phyloP scores from a whole-genome alignment of 2,329 filamentous ascomycete genomes.

The Fusarium sp. region DNA sequence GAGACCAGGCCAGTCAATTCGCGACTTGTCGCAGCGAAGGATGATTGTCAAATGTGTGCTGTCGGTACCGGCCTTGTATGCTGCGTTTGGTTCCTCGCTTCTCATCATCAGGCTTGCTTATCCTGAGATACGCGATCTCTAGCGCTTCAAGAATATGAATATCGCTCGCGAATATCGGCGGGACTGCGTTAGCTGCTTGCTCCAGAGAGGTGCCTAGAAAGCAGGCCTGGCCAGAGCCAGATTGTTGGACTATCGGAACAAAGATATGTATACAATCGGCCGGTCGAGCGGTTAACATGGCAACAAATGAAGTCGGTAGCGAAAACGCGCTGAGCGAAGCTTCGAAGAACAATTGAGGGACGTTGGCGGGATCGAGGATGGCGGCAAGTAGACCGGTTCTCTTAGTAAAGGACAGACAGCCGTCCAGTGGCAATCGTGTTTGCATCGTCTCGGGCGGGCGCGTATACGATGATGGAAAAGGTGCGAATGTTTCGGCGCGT shows the following conservation, averaged over 20 bases:
- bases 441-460: neutral
- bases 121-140: neutral
- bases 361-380: neutral
- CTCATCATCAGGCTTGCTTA: neutral
- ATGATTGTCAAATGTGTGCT: neutral
- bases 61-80: neutral
- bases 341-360: neutral
- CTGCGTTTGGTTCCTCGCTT: neutral
- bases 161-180: neutral
- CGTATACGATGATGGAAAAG: neutral
- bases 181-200: neutral
- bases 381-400: neutral
- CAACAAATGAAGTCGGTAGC: neutral
- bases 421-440: neutral
- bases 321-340: neutral
- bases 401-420: neutral
- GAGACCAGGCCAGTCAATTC: neutral
- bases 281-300: neutral
- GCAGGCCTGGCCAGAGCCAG: neutral
- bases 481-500: neutral
- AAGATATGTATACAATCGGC: too few relatives aligned
- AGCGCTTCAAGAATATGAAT: neutral
- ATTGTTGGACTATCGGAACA: neutral
- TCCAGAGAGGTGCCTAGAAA: neutral
- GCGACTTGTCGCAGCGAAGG: accelerated